phyloP scores from a whole-genome alignment of 768 basidiomycete genomes.

The Candolleomyces aberdarensis region DNA sequence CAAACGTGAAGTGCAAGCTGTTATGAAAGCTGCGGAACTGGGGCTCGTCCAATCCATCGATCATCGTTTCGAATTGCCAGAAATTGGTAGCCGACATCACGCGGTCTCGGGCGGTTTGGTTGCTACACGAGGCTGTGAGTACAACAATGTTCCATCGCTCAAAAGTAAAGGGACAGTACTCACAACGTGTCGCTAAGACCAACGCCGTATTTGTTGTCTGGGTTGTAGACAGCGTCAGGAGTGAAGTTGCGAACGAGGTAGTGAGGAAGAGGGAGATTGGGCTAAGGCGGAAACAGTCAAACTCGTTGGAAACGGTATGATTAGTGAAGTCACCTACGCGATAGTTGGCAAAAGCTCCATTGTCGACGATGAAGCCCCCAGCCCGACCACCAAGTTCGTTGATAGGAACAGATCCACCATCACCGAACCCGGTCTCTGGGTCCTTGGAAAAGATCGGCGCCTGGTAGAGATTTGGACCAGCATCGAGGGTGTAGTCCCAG shows the following conservation, averaged over 20 bases:
- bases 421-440: constrained; percentile 7
- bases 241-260: constrained; percentile 12
- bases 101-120: constrained; percentile 3
- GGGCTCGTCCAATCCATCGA: constrained; percentile 9
- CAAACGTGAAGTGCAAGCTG: constrained; percentile 8
- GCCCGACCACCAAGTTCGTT: constrained; percentile 8
- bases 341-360: constrained; percentile 8
- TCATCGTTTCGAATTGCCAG: constrained; percentile 8
- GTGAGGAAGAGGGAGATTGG: constrained; percentile 7
- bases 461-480: constrained; percentile 2
- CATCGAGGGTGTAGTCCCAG: constrained; percentile 11
- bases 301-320: neutral
- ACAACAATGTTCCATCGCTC: neutral
- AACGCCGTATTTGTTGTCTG: constrained; percentile 5
- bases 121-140: neutral
- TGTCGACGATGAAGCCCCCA: constrained; percentile 10
- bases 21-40: constrained; percentile 6
- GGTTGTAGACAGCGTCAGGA: constrained; percentile 8
- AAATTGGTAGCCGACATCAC: constrained; percentile 3
- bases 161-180: neutral
- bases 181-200: constrained; percentile 7
- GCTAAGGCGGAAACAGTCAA: neutral
- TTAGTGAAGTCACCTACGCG: neutral
- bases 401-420: constrained; percentile 6
- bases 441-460: constrained; percentile 7